phyloP scores from a whole-genome alignment of 1,139 yeast species.

The Candida gigantensis region DNA sequence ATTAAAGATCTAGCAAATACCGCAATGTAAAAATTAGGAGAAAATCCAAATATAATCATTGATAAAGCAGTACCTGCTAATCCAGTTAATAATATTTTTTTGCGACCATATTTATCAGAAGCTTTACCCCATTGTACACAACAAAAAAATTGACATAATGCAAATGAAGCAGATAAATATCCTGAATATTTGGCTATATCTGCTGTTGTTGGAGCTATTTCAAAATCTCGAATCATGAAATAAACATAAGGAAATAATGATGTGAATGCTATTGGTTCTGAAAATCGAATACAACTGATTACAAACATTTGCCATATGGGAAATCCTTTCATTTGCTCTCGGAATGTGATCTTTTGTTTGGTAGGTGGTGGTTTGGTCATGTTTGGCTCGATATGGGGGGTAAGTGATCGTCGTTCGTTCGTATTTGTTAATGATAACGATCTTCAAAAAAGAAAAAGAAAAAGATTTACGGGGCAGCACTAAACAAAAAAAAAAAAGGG shows the following conservation, averaged over 20 bases:
- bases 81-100: slow-evolving; percentile 32
- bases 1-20: slow-evolving; percentile 32
- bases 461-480: too few species aligned
- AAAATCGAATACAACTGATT: slow-evolving; percentile 32
- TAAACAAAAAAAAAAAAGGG: too few species aligned
- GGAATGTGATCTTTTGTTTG: slow-evolving; percentile 15
- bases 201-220: slow-evolving; percentile 33
- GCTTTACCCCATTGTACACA: slow-evolving; percentile 41
- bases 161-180: slow-evolving; percentile 39
- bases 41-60: slow-evolving; percentile 34
- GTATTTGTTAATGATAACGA: too few species aligned
- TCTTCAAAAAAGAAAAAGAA: too few species aligned
- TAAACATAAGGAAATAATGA: slow-evolving; percentile 42
- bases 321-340: slow-evolving; percentile 33
- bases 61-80: slow-evolving; percentile 33
- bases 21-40: slow-evolving; percentile 35
- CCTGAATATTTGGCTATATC: slow-evolving; percentile 41
- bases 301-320: slow-evolving; percentile 38
- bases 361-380: not conserved
- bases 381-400: too few species aligned
- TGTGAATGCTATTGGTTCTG: slow-evolving; percentile 42
- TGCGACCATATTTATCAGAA: slow-evolving; percentile 35
- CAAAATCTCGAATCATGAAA: slow-evolving; percentile 42
- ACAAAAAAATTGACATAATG: slow-evolving; percentile 37
- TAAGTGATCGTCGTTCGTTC: too few species aligned